phyloP scores from a whole-genome alignment of 2,329 filamentous ascomycete genomes.

The Emmonsiellopsis sp. region DNA sequence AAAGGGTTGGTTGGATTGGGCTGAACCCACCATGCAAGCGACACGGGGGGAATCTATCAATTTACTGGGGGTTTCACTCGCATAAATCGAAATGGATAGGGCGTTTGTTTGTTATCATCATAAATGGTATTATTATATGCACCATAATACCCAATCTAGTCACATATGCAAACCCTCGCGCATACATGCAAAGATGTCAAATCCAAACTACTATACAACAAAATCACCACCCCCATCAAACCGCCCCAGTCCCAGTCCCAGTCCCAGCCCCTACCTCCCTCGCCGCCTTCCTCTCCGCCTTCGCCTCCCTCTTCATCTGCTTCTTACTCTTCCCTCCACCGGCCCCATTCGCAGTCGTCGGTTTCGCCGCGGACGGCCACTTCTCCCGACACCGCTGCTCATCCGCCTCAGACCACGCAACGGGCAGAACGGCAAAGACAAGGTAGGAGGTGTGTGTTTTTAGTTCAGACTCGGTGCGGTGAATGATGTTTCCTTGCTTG shows the following conservation, averaged over 20 bases:
- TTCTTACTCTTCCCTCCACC: slow-evolving; percentile 26
- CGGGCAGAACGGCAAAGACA: slow-evolving; percentile 83
- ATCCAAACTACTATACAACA: background rate
- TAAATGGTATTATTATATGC: too few relatives aligned
- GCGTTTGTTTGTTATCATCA: too few relatives aligned
- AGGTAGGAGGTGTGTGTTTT: slow-evolving; percentile 98
- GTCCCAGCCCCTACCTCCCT: slow-evolving; percentile 3
- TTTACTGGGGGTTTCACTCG: too few relatives aligned
- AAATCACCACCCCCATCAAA: too few relatives aligned
- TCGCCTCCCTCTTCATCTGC: slow-evolving; percentile 33
- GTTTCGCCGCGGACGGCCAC: slow-evolving; percentile 46
- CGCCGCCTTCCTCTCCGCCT: slow-evolving; percentile 29
- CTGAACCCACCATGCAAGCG: too few relatives aligned
- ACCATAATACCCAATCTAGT: too few relatives aligned
- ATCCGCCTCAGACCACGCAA: slow-evolving; percentile 74
- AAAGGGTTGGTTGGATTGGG: too few relatives aligned
- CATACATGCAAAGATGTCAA: too few relatives aligned
- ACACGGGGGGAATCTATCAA: too few relatives aligned
- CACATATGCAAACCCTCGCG: too few relatives aligned
- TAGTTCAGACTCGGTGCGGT: slow-evolving; percentile 75
- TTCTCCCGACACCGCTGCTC: slow-evolving; percentile 58
- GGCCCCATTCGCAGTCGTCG: slow-evolving; percentile 13
- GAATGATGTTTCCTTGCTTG: slow-evolving; percentile 67
- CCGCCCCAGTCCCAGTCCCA: slow-evolving; percentile 3
- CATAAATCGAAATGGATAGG: too few relatives aligned